These are phyloP conservation scores for Dendrocalamus sinicus DNA, from an alignment of 176 grass and related monocot species.

Conservation along the genomic window DNA sequence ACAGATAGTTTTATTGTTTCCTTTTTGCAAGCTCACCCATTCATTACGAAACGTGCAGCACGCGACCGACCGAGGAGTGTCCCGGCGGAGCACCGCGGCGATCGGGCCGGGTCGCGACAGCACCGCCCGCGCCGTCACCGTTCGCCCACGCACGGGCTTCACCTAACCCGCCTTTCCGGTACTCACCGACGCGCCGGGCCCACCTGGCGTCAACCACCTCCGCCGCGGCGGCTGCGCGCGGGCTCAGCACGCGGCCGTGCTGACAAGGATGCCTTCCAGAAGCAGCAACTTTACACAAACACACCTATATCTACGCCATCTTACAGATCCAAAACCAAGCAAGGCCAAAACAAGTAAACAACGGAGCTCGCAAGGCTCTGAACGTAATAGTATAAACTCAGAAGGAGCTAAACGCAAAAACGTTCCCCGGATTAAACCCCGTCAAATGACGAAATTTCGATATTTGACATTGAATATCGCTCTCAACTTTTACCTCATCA, in stretches of 20 bases:
- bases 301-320: rapidly evolving
- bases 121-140: not conserved
- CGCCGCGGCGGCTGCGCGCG: not conserved
- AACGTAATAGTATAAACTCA: not conserved
- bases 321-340: no score
- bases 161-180: constrained; percentile 19
- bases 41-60: not conserved
- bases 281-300: not conserved
- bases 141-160: not conserved
- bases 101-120: not conserved
- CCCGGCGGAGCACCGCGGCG: not conserved
- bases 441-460: not conserved
- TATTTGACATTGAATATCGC: no score
- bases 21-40: not conserved
- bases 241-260: not conserved
- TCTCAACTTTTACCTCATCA: no score
- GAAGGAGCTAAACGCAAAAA: not conserved
- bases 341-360: not conserved
- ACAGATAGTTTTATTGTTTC: no score
- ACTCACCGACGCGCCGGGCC: constrained; percentile 30
- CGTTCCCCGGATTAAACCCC: not conserved
- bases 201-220: not conserved
- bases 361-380: no score
- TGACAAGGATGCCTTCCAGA: not conserved
- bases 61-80: not conserved